Base-by-base conservation (phyloP, 2,329 filamentous ascomycete species). In the Nemania serpens region DNA sequence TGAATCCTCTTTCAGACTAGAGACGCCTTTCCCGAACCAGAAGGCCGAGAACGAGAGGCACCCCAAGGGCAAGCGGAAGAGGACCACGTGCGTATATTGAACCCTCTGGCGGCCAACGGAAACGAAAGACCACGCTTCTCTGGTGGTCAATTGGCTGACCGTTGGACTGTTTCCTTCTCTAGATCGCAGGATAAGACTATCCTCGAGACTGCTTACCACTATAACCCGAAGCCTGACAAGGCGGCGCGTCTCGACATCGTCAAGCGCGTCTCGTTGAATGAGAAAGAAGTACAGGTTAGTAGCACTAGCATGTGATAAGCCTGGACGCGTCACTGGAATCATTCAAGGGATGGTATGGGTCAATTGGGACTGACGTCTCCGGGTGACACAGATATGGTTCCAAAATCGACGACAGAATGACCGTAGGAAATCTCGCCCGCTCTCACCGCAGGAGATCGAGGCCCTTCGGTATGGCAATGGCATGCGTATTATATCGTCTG, bases 361-460 rank as follows among this genome's bases (percentile, higher is more conserved):
- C 48, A 43, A 63, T 62, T 53, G 39, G 49, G 29, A 61, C 66
- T 70, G 66, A 73, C 68, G 45, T 65, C 55, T 48, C 22, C 47
- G 36, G 42, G 18, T 55, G 45, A n/a, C 18, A 34, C 52, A 97
- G 94, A 97, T 97, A 70, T 98, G 94, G 94, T 97, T 97, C 78
- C 94, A 97, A 73, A 97, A 97, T 73, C 87, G 93, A 72, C 86
- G 94, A 67, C 94, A 98, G 76, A 97, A 96, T 76, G 91, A 96
- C 75, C 86, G 94, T 69, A 87, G 94, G 68, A 96, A 94, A 79
- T 92, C 91, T 57, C 89, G 91, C 68, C 93, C 93, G 48, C 82
- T 96, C 39, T 86, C 91, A 29, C 85, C 89, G 10, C 88, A 93
- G 74, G 91, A 95, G 74, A 84, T 94, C 56, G 86, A 83, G 65